Base-by-base conservation (phyloP, 2,329 filamentous ascomycete species). In the Macrophomina phaseolina region DNA sequence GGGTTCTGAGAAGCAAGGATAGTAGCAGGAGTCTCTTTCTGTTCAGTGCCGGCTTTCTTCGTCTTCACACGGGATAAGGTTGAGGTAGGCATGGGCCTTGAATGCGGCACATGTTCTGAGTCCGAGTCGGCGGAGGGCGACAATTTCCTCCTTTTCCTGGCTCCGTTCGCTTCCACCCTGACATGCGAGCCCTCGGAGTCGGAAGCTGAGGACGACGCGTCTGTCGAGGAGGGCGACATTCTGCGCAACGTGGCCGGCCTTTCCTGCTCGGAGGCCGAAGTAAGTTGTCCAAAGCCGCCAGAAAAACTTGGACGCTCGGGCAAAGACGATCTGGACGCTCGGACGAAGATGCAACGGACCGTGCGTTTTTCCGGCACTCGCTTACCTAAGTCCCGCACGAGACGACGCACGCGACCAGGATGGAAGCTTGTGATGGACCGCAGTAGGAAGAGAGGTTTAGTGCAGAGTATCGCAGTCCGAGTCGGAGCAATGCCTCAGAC, bases 81-180 rank as follows among this genome's bases (percentile, higher is more conserved):
- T 34, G 73, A 60, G 1, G 69, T 55, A 42, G 70, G 60, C 23
- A 51, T 38, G 30, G 62, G 34, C 48, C 23, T 64, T 28, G 16
- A 63, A 32, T 63, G 68, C 60, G 48, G 67, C 61, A 32, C 52
- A 36, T 73, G 70, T 18, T 69, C 69, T n/a, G 69, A 70, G 42
- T 67, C 65, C n/a, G 61, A 46, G 53, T 68, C 65, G 23, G 36
- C 16, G 32, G 45, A 14, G 16, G 71, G 71, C 2, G 77, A 78
- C 14, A 78, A 67, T 69, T 72, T 77, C 67, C 77, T 77, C 64
- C 76, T 73, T 68, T 79, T 79, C 62, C 78, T 73, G 7, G 76
- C 73, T 0, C 76, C 76, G 28, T 69, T 66, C 56, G 77, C 74
- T 9, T 67, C 56, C 6, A 67, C 46, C 16, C 60, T 55, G 6